Conservation (phyloP, 768 basidiomycete species). For the Hericium alpestre region DNA sequence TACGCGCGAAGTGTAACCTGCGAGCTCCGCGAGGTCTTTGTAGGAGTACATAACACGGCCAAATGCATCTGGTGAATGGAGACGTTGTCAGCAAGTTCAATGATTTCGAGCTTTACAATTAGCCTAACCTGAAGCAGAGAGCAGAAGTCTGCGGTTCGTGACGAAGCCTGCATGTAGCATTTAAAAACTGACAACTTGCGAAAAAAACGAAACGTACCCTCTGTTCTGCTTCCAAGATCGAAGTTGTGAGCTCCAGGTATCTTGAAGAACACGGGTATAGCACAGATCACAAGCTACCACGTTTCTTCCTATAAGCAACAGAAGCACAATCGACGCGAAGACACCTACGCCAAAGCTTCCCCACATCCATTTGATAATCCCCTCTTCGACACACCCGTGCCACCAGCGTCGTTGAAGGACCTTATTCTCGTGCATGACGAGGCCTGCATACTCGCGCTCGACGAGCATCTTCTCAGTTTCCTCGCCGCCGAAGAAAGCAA, state of each 20-base stretch:
- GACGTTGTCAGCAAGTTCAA: background rate
- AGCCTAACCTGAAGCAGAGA: slow-evolving; percentile 68
- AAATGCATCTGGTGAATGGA: slow-evolving; percentile 59
- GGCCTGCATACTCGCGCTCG: slow-evolving; percentile 76
- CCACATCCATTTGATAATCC: slow-evolving; percentile 95
- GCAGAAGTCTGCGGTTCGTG: slow-evolving; percentile 82
- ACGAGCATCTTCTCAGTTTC: slow-evolving; percentile 84
- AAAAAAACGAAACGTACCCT: slow-evolving; percentile 41
- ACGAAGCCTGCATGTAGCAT: slow-evolving; percentile 60
- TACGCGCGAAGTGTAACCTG: slow-evolving; percentile 91
- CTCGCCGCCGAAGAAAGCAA: slow-evolving; percentile 83
- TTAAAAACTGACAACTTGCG: background rate
- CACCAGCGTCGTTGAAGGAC: slow-evolving; percentile 75
- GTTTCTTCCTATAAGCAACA: background rate
- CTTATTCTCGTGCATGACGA: slow-evolving; percentile 77
- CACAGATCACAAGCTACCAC: slow-evolving; percentile 68
- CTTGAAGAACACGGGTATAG: slow-evolving; percentile 88
- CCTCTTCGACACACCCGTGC: slow-evolving; percentile 90
- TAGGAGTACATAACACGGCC: slow-evolving; percentile 96
- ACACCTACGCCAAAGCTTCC: slow-evolving; percentile 78
- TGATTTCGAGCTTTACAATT: background rate
- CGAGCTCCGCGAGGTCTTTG: slow-evolving; percentile 91
- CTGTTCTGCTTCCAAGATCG: slow-evolving; percentile 82
- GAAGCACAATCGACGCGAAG: background rate
- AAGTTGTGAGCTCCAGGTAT: slow-evolving; percentile 54